phyloP scores from a whole-genome alignment of 2,329 filamentous ascomycete genomes.

The Aureobasidium sp. region DNA sequence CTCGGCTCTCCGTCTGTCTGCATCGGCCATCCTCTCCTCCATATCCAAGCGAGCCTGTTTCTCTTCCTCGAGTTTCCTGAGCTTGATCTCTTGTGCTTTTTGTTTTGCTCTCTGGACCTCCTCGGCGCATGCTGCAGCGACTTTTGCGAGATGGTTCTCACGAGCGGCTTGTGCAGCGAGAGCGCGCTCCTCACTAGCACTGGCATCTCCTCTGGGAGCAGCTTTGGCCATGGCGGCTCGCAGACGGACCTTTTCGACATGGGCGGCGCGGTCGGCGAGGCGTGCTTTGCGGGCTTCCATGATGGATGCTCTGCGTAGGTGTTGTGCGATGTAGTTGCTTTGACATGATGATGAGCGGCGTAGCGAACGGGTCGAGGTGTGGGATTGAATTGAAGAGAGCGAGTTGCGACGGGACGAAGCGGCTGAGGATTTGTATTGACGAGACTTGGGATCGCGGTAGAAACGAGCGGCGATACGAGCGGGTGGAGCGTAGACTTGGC shows the following conservation, averaged over 20 bases:
- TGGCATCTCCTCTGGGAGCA: slow-evolving; percentile 48
- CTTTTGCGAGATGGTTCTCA: slow-evolving; percentile 73
- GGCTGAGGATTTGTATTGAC: slow-evolving; percentile 64
- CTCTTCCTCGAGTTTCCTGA: slow-evolving; percentile 67
- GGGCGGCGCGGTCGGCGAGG: slow-evolving; percentile 69
- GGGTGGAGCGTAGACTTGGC: slow-evolving; percentile 53
- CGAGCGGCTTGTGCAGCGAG: slow-evolving; percentile 69
- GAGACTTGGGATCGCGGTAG: slow-evolving; percentile 55
- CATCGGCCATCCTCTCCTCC: slow-evolving; percentile 72
- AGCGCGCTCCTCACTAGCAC: slow-evolving; percentile 65
- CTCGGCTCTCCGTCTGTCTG: slow-evolving; percentile 57
- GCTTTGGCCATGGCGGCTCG: slow-evolving; percentile 68
- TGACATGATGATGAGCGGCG: slow-evolving; percentile 47
- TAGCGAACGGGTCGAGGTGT: slow-evolving; percentile 53
- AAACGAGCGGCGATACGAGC: slow-evolving; percentile 72
- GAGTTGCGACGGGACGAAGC: slow-evolving; percentile 74
- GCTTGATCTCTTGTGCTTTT: slow-evolving; percentile 73
- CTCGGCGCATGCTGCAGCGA: slow-evolving; percentile 71
- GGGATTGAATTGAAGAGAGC: slow-evolving; percentile 66
- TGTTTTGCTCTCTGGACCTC: slow-evolving; percentile 77
- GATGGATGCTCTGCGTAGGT: slow-evolving; percentile 70
- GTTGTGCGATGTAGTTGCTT: slow-evolving; percentile 70
- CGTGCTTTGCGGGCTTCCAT: slow-evolving; percentile 73
- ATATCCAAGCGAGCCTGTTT: slow-evolving; percentile 63
- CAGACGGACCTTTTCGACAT: slow-evolving; percentile 74